Evolutionary conservation across 1,284 basidiomycete species (phyloP).

Genomic region (Serendipita sp.): DNA sequence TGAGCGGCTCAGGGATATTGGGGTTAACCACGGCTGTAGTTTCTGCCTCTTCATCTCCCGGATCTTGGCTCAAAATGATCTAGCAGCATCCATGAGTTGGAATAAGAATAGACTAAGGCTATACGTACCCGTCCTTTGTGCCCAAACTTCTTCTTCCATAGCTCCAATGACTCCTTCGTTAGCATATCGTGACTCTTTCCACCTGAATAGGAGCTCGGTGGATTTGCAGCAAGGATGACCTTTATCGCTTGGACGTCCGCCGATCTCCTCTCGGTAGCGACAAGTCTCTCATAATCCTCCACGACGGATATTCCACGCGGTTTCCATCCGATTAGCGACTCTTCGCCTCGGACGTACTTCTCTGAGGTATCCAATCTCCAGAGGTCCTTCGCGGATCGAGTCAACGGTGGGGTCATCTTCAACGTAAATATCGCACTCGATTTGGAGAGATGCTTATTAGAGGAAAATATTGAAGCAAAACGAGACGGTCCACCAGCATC

Average conservation of each 20-base stretch:
- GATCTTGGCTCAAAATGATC: conserved; percentile 66
- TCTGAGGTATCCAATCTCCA: conserved; percentile 91
- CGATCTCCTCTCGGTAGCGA: conserved; percentile 53
- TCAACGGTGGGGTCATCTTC: conserved; percentile 69
- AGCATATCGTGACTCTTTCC: conserved; percentile 44
- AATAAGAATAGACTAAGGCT: conserved; percentile 13
- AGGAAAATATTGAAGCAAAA: conserved; percentile 60
- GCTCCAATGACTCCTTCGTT: conserved; percentile 45
- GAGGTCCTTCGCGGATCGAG: conserved; percentile 74
- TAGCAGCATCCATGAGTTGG: conserved; percentile 21
- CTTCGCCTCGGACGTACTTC: conserved; percentile 88
- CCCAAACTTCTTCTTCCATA: conserved; percentile 77
- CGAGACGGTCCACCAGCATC: conserved; percentile 76
- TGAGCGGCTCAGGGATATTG: conserved; percentile 37
- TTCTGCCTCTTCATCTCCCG: conserved; percentile 33
- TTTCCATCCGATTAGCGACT: conserved; percentile 69
- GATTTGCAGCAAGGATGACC: conserved; percentile 50
- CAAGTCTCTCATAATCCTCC: conserved; percentile 64
- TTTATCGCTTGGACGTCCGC: conserved; percentile 85
- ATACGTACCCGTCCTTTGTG: conserved; percentile 53
- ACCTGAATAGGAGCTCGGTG: conserved; percentile 27
- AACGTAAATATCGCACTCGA: conserved; percentile 72
- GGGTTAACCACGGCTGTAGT: conserved; percentile 22
- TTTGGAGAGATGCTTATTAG: conserved; percentile 58
- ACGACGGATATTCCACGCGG: conserved; percentile 78